Conservation (phyloP, 352 stramenopile genomes). For the Globisporangium polare region DNA sequence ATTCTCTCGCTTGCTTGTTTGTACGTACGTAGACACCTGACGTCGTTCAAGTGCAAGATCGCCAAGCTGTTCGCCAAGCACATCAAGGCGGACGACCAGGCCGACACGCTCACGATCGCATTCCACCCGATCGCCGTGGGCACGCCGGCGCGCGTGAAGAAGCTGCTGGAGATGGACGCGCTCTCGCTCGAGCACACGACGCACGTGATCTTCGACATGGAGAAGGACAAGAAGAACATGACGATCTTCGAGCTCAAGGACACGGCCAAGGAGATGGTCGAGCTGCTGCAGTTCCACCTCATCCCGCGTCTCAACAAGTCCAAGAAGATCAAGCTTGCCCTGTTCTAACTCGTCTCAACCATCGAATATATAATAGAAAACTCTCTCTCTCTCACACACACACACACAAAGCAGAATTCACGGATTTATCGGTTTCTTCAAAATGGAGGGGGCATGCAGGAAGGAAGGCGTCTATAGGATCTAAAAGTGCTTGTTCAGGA, state of each 20-base stretch:
- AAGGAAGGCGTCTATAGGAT: slow-evolving; percentile 5
- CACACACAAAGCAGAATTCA: background rate
- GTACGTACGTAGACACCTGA: slow-evolving; percentile 39
- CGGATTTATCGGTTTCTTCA: background rate
- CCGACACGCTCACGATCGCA: slow-evolving; percentile 62
- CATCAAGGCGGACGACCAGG: slow-evolving; percentile 89
- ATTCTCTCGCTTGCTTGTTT: background rate
- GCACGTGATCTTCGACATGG: slow-evolving; percentile 82
- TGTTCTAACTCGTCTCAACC: slow-evolving; percentile 44
- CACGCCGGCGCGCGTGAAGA: slow-evolving; percentile 74
- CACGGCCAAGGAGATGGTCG: slow-evolving; percentile 74
- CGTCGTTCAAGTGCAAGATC: slow-evolving; percentile 87
- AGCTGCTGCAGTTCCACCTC: slow-evolving; percentile 75
- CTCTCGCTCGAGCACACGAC: slow-evolving; percentile 78
- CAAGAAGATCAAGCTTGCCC: slow-evolving; percentile 66
- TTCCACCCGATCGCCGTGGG: slow-evolving; percentile 81
- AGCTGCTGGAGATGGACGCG: slow-evolving; percentile 69
- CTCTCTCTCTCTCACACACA: slow-evolving; percentile 3
- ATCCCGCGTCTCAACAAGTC: slow-evolving; percentile 55
- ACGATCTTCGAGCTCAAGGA: slow-evolving; percentile 84
- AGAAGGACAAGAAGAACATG: slow-evolving; percentile 85
- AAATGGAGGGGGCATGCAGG: background rate
- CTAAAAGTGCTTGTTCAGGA: slow-evolving; percentile 71
- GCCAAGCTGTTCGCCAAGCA: slow-evolving; percentile 97
- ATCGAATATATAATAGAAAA: slow-evolving; percentile 14